A percentile compares a stretch with the other conserved stretches of the same genome.
These are phyloP conservation scores for Calonectria fujianensis DNA, from an alignment of 2,329 filamentous ascomycete genomes.

Conservation along the genomic window DNA sequence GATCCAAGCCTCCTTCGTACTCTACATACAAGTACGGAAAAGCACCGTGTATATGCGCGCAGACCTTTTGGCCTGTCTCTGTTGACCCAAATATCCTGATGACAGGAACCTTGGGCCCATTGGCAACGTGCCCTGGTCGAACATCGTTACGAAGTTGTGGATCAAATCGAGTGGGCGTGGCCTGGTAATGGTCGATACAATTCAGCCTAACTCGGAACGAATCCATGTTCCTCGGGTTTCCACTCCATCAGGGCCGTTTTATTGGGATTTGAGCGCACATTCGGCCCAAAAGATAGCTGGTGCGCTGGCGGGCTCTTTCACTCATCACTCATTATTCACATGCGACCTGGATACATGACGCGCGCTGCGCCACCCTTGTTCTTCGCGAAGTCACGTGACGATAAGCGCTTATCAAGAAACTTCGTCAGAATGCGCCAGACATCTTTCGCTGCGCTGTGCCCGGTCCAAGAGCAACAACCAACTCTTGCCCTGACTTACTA, in stretches of 20 bases:
- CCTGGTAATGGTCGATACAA: conserved; percentile 96
- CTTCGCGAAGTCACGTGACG: conserved; percentile 57
- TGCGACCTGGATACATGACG: neutral
- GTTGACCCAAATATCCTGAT: conserved; percentile 94
- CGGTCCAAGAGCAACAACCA: neutral
- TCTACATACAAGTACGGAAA: conserved; percentile 97
- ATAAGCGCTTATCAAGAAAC: conserved; percentile 40
- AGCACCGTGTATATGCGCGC: conserved; percentile 95
- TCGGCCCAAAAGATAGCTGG: neutral
- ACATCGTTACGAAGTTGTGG: conserved; percentile 83
- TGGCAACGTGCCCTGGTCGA: conserved; percentile 74
- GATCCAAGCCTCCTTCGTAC: conserved; percentile 82
- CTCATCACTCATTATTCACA: conserved; percentile 20
- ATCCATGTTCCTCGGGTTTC: conserved; percentile 65
- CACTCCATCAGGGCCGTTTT: conserved; percentile 47
- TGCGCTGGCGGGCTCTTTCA: neutral
- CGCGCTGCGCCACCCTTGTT: conserved; percentile 14
- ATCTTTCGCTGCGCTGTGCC: neutral
- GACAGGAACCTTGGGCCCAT: conserved; percentile 85
- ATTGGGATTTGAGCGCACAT: neutral
- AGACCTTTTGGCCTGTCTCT: conserved; percentile 96
- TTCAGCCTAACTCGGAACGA: conserved; percentile 94
- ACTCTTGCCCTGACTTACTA: neutral
- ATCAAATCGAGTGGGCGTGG: conserved; percentile 85
- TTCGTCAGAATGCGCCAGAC: neutral